phyloP scores from a whole-genome alignment of 2,329 filamentous ascomycete genomes.

The Xylaria sp. region DNA sequence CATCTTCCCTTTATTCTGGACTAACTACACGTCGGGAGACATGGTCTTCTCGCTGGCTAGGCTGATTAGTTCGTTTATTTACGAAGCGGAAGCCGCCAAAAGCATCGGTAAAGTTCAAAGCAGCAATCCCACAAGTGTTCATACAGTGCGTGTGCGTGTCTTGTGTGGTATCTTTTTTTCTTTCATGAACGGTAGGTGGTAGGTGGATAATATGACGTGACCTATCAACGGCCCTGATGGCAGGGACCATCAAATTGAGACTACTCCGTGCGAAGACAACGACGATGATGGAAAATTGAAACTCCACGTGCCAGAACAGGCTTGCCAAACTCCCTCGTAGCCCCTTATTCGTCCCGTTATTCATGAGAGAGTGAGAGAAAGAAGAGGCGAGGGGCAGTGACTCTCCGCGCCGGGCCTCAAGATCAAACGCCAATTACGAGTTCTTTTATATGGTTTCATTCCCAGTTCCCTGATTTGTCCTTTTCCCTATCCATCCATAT shows the following conservation, averaged over 20 bases:
- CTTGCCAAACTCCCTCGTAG: constrained; percentile 24
- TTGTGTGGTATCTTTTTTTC: constrained; percentile 19
- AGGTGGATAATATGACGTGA: constrained; percentile 4
- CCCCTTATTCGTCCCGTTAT: constrained; percentile 1
- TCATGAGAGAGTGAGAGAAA: constrained; percentile 7
- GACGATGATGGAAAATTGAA: constrained; percentile 11
- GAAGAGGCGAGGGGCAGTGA: not conserved
- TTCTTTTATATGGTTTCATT: not conserved
- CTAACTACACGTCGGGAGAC: no score
- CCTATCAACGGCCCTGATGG: constrained; percentile 6
- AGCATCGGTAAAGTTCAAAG: no score
- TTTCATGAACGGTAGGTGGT: constrained; percentile 11
- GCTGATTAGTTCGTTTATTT: no score
- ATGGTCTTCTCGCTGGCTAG: no score
- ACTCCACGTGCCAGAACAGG: constrained; percentile 12
- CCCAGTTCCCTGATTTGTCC: constrained; percentile 11
- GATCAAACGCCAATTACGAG: constrained; percentile 21
- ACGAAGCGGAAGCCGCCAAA: no score
- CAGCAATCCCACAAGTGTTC: no score
- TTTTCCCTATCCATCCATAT: constrained; percentile 8
- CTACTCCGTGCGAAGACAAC: constrained; percentile 14
- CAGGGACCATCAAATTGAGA: not conserved
- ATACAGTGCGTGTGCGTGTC: not conserved
- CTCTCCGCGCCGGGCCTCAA: constrained; percentile 3
- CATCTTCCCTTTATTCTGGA: no score